Conservation (phyloP, 805 yeast genomes). For the Sugiyamaella americana region DNA sequence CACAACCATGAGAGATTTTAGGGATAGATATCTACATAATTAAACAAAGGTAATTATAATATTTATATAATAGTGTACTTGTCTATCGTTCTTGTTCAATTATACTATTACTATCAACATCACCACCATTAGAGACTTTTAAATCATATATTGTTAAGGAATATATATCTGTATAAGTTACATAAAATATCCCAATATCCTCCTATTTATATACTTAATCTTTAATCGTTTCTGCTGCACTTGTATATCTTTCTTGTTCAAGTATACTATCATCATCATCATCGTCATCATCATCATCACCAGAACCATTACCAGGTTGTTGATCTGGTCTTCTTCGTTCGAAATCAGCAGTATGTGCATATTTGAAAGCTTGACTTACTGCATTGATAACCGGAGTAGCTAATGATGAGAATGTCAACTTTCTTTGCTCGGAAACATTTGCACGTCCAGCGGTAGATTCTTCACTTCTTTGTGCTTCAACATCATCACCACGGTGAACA, state of each 20-base stretch:
- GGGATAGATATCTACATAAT: no score
- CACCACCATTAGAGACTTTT: no score
- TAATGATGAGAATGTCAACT: conserved; percentile 15
- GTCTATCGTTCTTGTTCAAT: no score
- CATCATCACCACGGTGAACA: not conserved
- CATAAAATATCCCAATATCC: no score
- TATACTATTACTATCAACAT: no score
- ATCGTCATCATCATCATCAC: conserved; percentile 31
- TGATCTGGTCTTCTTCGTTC: conserved; percentile 20
- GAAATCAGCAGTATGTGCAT: conserved; percentile 28
- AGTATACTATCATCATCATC: conserved; percentile 12
- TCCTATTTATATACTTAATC: no score
- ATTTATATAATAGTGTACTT: no score
- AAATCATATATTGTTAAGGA: no score
- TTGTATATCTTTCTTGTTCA: not conserved
- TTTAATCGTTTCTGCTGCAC: not conserved
- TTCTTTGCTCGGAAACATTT: not conserved
- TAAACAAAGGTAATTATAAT: no score
- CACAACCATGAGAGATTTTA: no score
- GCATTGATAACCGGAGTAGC: conserved; percentile 26
- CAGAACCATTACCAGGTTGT: conserved; percentile 19
- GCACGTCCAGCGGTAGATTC: not conserved
- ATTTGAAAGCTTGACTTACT: conserved; percentile 17
- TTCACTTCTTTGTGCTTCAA: not conserved
- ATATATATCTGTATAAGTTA: not conserved